Percentiles rank a stretch among this genome's conserved stretches.
Evolutionary conservation across 495 filamentous ascomycete genomes (phyloP).

Genomic region (Achaetomiella virescens): DNA sequence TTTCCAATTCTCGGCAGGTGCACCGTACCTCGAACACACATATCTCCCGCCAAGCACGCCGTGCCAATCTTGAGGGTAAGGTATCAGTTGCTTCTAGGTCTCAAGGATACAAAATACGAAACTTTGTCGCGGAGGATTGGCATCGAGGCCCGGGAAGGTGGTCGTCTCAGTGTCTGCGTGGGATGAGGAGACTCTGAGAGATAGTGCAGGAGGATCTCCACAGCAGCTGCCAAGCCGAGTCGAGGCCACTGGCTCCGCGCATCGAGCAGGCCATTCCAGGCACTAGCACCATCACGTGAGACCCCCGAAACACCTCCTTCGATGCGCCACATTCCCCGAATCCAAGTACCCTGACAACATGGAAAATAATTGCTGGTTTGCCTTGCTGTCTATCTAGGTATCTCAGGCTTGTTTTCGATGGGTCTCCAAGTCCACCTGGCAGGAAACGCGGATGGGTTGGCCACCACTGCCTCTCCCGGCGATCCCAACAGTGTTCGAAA

Average conservation of each 20-base stretch:
- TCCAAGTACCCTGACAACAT: not conserved
- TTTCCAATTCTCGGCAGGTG: not conserved
- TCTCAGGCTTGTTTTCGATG: no score
- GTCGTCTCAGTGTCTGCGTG: conserved; percentile 4
- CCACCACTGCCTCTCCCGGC: no score
- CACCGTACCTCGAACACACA: conserved; percentile 18
- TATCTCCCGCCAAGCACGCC: conserved; percentile 3
- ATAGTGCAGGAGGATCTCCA: conserved; percentile 14
- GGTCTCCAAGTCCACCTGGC: not conserved
- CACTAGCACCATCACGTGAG: conserved; percentile 21
- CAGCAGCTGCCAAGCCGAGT: conserved; percentile 12
- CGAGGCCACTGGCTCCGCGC: conserved; percentile 6
- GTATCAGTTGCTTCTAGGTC: not conserved
- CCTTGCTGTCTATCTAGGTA: no score
- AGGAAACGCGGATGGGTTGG: no score
- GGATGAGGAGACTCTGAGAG: conserved; percentile 7
- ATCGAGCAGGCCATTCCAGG: conserved; percentile 8
- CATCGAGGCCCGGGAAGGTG: not conserved
- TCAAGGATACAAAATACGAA: not conserved
- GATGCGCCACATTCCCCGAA: not conserved
- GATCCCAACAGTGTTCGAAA: not conserved
- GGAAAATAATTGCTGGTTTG: no score
- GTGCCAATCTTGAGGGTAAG: not conserved
- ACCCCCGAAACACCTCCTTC: not conserved
- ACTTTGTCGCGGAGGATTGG: conserved; percentile 1